Evolutionary conservation across 768 basidiomycete genomes (phyloP).

Genomic region (Daedaleopsis nitida): DNA sequence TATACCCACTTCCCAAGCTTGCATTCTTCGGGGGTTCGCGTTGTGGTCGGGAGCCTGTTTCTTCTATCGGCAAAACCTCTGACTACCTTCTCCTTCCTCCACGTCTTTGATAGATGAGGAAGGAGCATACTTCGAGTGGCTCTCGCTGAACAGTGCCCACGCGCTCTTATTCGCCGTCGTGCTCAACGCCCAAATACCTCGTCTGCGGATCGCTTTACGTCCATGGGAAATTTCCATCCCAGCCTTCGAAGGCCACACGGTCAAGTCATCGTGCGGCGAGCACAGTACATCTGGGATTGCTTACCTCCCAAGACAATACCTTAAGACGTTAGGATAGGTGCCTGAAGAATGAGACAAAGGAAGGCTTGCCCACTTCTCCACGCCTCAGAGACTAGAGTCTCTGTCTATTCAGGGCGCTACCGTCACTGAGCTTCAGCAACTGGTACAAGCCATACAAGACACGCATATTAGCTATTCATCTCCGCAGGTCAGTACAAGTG

Average conservation of each 20-base stretch:
- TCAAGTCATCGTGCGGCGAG: too few relatives aligned
- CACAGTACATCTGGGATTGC: too few relatives aligned
- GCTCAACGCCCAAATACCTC: neutral
- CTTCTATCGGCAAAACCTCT: neutral
- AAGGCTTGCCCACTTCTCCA: too few relatives aligned
- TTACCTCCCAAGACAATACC: too few relatives aligned
- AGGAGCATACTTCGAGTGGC: neutral
- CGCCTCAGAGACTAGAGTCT: neutral
- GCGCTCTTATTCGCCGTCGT: neutral
- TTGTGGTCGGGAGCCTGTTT: neutral
- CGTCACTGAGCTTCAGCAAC: constrained; percentile 2
- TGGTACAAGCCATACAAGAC: constrained; percentile 6
- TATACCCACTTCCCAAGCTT: neutral
- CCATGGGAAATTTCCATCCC: neutral
- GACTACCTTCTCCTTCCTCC: neutral
- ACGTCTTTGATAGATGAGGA: neutral
- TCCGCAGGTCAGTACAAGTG: constrained; percentile 2
- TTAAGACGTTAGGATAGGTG: too few relatives aligned
- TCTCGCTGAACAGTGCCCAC: neutral
- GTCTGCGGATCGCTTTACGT: neutral
- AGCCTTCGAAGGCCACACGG: neutral
- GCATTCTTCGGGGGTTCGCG: neutral
- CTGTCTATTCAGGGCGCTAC: neutral
- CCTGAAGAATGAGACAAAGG: too few relatives aligned
- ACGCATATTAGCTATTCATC: constrained; percentile 4